These are phyloP conservation scores for Citrus inodora DNA, from an alignment of 345 rosid species.

Conservation along the genomic window DNA sequence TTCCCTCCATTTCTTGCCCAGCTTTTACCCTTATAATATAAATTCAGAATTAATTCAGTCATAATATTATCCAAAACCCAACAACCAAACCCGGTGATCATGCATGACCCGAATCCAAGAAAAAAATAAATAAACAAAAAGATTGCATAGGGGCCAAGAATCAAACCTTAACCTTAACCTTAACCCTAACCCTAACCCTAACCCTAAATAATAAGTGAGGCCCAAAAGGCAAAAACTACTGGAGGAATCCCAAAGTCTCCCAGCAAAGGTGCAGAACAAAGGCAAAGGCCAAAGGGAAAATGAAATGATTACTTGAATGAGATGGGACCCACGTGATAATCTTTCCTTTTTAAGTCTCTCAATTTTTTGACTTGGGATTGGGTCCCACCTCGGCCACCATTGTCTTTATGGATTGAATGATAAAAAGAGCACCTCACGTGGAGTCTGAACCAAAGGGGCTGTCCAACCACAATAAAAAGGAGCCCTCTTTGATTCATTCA, in stretches of 20 bases:
- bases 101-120: background rate
- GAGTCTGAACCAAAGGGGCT: slow-evolving; percentile 94
- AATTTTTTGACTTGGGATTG: slow-evolving; percentile 59
- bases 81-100: background rate
- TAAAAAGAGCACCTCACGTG: slow-evolving; percentile 99
- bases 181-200: background rate
- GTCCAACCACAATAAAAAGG: slow-evolving; percentile 64
- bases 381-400: slow-evolving; percentile 75
- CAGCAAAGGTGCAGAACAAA: slow-evolving; percentile 53
- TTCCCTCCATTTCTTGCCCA: slow-evolving; percentile 4
- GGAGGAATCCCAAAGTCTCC: slow-evolving; percentile 44
- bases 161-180: background rate
- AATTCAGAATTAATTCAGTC: background rate
- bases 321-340: slow-evolving; percentile 44
- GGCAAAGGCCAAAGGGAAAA: slow-evolving; percentile 44
- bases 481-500: slow-evolving; percentile 17
- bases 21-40: background rate
- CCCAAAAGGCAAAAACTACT: slow-evolving; percentile 1
- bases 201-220: background rate
- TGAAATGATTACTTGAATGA: slow-evolving; percentile 86
- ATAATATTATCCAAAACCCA: background rate
- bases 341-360: slow-evolving; percentile 41
- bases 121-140: background rate
- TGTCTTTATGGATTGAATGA: slow-evolving; percentile 99
- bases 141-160: background rate